A percentile compares a stretch with the other conserved stretches of the same genome.
Evolutionary conservation across 352 stramenopile genomes (phyloP).

Genomic region (Phytophthora tentaculata): DNA sequence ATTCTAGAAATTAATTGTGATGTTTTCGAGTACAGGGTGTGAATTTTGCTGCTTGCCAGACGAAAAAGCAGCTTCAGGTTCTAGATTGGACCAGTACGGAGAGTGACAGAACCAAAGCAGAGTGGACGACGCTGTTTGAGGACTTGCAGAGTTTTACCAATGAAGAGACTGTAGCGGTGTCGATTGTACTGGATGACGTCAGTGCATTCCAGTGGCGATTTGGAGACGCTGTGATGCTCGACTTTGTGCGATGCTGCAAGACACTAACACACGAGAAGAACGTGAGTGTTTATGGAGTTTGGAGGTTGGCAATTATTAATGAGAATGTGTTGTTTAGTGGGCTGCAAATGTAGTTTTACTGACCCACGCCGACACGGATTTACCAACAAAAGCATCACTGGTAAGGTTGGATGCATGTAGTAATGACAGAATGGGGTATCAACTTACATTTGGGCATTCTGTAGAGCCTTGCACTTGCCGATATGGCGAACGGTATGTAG

Average conservation of each 20-base stretch:
- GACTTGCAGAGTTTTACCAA: slow-evolving; percentile 25
- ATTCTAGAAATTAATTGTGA: not conserved
- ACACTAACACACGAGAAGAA: slow-evolving; percentile 58
- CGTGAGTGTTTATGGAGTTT: slow-evolving; percentile 23
- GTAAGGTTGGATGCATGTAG: slow-evolving; percentile 3
- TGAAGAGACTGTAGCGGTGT: slow-evolving; percentile 23
- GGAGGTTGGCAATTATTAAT: slow-evolving; percentile 2
- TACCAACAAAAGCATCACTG: slow-evolving; percentile 16
- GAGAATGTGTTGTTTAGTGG: slow-evolving; percentile 25
- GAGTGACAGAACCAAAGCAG: not conserved
- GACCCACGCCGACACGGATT: slow-evolving; percentile 61
- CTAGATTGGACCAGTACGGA: slow-evolving; percentile 46
- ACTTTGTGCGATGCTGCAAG: slow-evolving; percentile 73
- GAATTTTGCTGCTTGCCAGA: slow-evolving; percentile 47
- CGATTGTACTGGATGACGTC: slow-evolving; percentile 72
- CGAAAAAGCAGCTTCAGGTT: slow-evolving; percentile 45
- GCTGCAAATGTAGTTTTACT: slow-evolving; percentile 62
- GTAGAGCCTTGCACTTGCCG: slow-evolving; percentile 53
- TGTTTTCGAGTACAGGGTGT: slow-evolving; percentile 43
- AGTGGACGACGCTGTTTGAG: slow-evolving; percentile 42
- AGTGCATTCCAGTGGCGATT: slow-evolving; percentile 68
- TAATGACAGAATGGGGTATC: not conserved
- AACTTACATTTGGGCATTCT: not conserved
- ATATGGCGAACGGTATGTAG: slow-evolving; percentile 67
- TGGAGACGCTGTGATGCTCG: slow-evolving; percentile 43